Base-by-base conservation (phyloP, 83 land plant genomes). In the Picea mariana region DNA sequence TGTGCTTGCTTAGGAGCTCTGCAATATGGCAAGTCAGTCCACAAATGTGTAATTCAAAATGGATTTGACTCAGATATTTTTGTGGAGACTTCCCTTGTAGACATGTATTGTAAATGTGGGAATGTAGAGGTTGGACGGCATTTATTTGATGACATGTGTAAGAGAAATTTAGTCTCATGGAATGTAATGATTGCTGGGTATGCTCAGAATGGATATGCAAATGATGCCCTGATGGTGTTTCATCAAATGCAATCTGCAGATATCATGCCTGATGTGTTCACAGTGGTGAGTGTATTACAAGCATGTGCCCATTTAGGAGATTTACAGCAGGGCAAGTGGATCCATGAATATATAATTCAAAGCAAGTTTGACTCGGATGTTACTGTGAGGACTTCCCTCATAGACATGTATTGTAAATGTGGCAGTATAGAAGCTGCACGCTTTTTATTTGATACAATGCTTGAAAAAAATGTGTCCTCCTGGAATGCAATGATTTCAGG, bases 401-500 rank as follows among this genome's bases (percentile, higher is more conserved):
- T 79, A 27, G 61, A 79, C 27, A 79, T 58, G 62, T 79, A 58
- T 49, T 15, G 61, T 21, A 79, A 20, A 17, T 58, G 62, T 79
- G 80, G 62, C 9, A 21, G 24, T 79, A 58, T 58, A 18, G 40
- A 58, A 12, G 4, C 27, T 47, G 38, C 40, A n/a, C 59, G 40
- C 5, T 31, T 16, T 52, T 6, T 79, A 72, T 61, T 79, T 44
- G 80, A 61, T 44, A 21, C 9, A 44, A 60, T 20, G 21, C 24
- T 18, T 55, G 58, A 55, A 55, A 85, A 73, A 84, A 87, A 91
- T 79, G 38, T 83, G 62, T 91, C 88, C 11, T 79, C 86, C 38
- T 93, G 94, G 94, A 93, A 91, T 90, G 86, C 94, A 4, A 82
- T 93, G 85, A 86, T 93, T 77, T 21, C 80, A 59, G 80, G 64